Evolutionary conservation across 2,329 filamentous ascomycete species (phyloP).

Genomic region (Sporothrix sp.): DNA sequence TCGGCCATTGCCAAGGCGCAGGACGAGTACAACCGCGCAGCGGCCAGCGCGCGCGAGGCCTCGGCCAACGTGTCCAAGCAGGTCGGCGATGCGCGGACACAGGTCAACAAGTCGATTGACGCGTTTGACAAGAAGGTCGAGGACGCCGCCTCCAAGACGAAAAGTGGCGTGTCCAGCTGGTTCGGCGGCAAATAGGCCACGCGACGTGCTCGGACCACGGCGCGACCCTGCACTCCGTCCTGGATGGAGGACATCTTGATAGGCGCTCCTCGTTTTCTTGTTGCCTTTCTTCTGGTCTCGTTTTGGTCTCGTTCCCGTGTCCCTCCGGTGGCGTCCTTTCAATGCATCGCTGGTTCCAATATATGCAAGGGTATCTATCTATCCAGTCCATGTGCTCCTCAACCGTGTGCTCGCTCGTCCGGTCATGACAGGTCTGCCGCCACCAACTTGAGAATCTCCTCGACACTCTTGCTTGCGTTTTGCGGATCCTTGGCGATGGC

Average conservation of each 20-base stretch:
- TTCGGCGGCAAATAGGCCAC: constrained; percentile 53
- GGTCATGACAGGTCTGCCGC: constrained; percentile 35
- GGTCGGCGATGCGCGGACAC: constrained; percentile 54
- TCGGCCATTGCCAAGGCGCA: constrained; percentile 58
- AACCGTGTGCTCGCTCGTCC: neutral
- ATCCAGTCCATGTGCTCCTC: constrained; percentile 3
- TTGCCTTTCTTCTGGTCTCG: neutral
- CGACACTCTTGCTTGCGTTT: constrained; percentile 63
- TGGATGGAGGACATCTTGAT: neutral
- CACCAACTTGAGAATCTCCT: constrained; percentile 77
- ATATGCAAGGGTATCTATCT: constrained; percentile 10
- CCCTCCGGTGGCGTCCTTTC: too few species aligned
- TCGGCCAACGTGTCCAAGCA: constrained; percentile 76
- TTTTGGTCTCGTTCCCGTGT: neutral
- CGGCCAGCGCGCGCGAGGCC: constrained; percentile 52
- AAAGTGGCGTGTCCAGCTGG: constrained; percentile 76
- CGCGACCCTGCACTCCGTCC: neutral
- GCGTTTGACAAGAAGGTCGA: constrained; percentile 76
- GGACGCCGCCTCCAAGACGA: constrained; percentile 68
- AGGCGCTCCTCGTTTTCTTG: neutral
- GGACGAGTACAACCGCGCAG: constrained; percentile 31
- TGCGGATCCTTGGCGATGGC: constrained; percentile 71
- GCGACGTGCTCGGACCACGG: neutral
- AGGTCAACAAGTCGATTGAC: constrained; percentile 65
- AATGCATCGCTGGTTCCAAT: constrained; percentile 1